A percentile compares a stretch with the other conserved stretches of the same genome.
These are phyloP conservation scores for Bimuria novae-zelandiae DNA, from an alignment of 2,329 filamentous ascomycete species.

Conservation along the genomic window DNA sequence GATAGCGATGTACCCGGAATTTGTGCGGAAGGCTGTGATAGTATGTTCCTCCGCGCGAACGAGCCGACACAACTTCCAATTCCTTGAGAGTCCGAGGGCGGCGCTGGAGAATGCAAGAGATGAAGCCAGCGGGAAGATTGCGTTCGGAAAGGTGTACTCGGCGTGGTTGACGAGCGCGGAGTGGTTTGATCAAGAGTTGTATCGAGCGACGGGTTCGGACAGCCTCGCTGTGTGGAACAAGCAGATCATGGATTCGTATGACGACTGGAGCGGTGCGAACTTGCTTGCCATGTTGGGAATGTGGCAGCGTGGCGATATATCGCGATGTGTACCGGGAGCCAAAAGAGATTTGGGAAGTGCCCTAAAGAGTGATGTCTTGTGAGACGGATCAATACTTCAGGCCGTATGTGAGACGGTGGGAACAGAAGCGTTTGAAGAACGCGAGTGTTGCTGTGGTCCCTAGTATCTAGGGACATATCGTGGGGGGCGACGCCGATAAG, in stretches of 20 bases:
- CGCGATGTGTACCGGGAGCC: slow-evolving; percentile 27
- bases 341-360: slow-evolving; percentile 39
- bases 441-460: slow-evolving; percentile 40
- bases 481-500: slow-evolving; percentile 44
- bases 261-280: slow-evolving; percentile 44
- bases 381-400: slow-evolving; percentile 50
- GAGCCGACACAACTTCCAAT: slow-evolving; percentile 58
- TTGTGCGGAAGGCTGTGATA: slow-evolving; percentile 49
- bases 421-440: slow-evolving; percentile 40
- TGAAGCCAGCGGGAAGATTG: slow-evolving; percentile 42
- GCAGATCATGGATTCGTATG: slow-evolving; percentile 22
- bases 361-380: slow-evolving; percentile 47
- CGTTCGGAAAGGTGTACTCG: slow-evolving; percentile 45
- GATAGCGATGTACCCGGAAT: slow-evolving; percentile 56
- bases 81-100: slow-evolving; percentile 59
- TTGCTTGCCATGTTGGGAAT: slow-evolving; percentile 45
- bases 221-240: slow-evolving; percentile 34
- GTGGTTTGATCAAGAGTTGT: slow-evolving; percentile 49
- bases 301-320: slow-evolving; percentile 51
- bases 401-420: slow-evolving; percentile 45
- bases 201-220: slow-evolving; percentile 39
- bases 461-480: slow-evolving; percentile 50
- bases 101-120: slow-evolving; percentile 52
- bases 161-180: slow-evolving; percentile 48
- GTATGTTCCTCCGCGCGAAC: slow-evolving; percentile 59